phyloP scores from a whole-genome alignment of 306 rosid genomes.

The Prosopis cineraria region DNA sequence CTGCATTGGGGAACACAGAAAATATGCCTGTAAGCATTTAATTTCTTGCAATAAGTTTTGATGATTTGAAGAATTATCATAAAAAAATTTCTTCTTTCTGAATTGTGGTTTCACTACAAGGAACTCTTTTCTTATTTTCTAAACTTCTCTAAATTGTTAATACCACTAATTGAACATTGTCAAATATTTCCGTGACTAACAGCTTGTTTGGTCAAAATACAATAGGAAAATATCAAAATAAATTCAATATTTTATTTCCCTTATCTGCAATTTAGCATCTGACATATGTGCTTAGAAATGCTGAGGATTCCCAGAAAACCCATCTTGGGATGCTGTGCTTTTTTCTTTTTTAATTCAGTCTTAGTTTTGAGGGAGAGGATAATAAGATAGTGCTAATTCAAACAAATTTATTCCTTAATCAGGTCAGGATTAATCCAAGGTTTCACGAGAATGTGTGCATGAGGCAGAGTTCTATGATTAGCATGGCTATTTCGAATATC shows the following conservation, averaged over 20 bases:
- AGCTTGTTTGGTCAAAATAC: background rate
- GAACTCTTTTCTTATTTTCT: background rate
- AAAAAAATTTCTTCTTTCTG: too few species aligned
- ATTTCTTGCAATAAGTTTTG: slow-evolving; percentile 27
- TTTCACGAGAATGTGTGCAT: slow-evolving; percentile 83
- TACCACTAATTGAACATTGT: background rate
- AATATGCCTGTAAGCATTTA: slow-evolving; percentile 85
- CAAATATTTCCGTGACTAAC: background rate
- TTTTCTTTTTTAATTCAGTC: slow-evolving; percentile 7
- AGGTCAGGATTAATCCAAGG: slow-evolving; percentile 90
- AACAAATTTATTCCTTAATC: slow-evolving; percentile 36
- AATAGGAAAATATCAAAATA: background rate
- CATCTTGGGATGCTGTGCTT: slow-evolving; percentile 10
- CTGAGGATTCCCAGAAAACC: slow-evolving; percentile 1
- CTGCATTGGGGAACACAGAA: slow-evolving; percentile 97
- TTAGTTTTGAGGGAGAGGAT: slow-evolving; percentile 14
- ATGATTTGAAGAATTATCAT: slow-evolving; percentile 9
- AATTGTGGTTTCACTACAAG: background rate
- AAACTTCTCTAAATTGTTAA: too few species aligned
- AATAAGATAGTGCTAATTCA: slow-evolving; percentile 20
- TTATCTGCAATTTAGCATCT: slow-evolving; percentile 29
- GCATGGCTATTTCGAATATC: slow-evolving; percentile 83
- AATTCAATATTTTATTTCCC: background rate
- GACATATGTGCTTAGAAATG: slow-evolving; percentile 12
- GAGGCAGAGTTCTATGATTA: slow-evolving; percentile 95